Base-by-base conservation (phyloP, 768 basidiomycete genomes). In the Suillus bovinus region DNA sequence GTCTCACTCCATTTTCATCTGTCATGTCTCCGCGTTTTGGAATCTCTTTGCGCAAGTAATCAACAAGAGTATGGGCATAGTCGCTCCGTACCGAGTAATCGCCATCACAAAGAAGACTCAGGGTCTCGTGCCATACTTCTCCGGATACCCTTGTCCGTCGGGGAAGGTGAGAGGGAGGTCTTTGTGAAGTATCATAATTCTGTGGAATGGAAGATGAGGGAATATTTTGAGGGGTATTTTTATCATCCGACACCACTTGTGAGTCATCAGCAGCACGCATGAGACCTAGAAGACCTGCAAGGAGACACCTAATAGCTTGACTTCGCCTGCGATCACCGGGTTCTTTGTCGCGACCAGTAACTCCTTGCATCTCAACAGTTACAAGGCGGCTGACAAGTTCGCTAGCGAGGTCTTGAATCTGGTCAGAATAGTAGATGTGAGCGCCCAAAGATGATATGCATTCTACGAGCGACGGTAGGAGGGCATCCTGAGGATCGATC, bases 391-490 rank as follows among this genome's bases (percentile, higher is more conserved):
- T 84, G 46, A 94, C 85, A 50, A 96, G 76, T 73, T 96, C 95
- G 60, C 86, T 88, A 2, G 93, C 86, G 49, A 97, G 85, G 70
- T 97, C 96, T 70, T 94, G 93, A 56, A 95, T 93, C 75, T 98
- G 96, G 74, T 97, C 96, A 42, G 93, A 90, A 71, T 98, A 98
- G 78, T 97, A 96, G 59, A 96, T 87, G 70, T 96, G 94, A 13
- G 90, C 87, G 39, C 94, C 94, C 13, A 98, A 80, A 0, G 94
- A 91, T 3, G 90, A 81, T 47, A 96, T 89, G 69, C 90, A 90
- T 60, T 86, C 81, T 9, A 95, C 89, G 58, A 95, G 72, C 9
- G 82, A 74, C 0, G 86, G 81, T 13, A 98, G 77, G 11, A 94
- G 78, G 8, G 80, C 63, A 67, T 96, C 94, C 13, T 84, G 76